phyloP scores from a whole-genome alignment of 2,329 filamentous ascomycete genomes.

The Calonectria naviculata region DNA sequence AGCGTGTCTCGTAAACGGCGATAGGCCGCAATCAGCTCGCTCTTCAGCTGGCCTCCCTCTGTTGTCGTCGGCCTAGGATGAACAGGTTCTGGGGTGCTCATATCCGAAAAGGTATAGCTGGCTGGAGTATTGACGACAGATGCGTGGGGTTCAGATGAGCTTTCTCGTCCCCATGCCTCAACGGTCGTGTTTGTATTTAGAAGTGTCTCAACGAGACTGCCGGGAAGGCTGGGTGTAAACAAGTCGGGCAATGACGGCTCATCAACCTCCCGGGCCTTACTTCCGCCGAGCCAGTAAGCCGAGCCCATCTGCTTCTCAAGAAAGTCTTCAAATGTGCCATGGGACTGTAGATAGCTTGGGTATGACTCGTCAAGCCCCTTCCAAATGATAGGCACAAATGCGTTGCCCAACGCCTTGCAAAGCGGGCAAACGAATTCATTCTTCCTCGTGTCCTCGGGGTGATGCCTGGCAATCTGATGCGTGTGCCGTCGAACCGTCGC shows the following conservation, averaged over 20 bases:
- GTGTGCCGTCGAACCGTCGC: slow-evolving; percentile 86
- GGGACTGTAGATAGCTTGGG: slow-evolving; percentile 74
- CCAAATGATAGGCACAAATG: slow-evolving; percentile 96
- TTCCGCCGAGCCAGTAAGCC: slow-evolving; percentile 54
- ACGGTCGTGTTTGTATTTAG: slow-evolving; percentile 49
- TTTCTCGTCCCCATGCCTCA: slow-evolving; percentile 55
- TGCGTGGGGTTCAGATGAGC: slow-evolving; percentile 45
- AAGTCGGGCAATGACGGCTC: slow-evolving; percentile 44
- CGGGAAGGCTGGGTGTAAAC: slow-evolving; percentile 50
- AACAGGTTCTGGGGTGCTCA: slow-evolving; percentile 38
- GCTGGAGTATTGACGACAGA: slow-evolving; percentile 51
- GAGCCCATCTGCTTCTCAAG: slow-evolving; percentile 68
- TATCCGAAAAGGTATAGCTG: slow-evolving; percentile 55
- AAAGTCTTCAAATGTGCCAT: slow-evolving; percentile 74
- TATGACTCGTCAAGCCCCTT: slow-evolving; percentile 89
- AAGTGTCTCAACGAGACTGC: slow-evolving; percentile 50
- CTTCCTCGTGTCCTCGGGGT: slow-evolving; percentile 81
- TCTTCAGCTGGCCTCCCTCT: slow-evolving; percentile 48
- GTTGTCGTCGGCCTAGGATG: slow-evolving; percentile 26
- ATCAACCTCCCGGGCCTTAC: slow-evolving; percentile 49
- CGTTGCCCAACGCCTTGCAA: slow-evolving; percentile 95
- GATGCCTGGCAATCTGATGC: slow-evolving; percentile 93
- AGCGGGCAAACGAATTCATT: slow-evolving; percentile 97
- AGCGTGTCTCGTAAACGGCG: slow-evolving; percentile 70
- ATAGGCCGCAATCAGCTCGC: slow-evolving; percentile 71